Evolutionary conservation across 2,329 filamentous ascomycete genomes (phyloP).

Genomic region (Claviceps purpurea): DNA sequence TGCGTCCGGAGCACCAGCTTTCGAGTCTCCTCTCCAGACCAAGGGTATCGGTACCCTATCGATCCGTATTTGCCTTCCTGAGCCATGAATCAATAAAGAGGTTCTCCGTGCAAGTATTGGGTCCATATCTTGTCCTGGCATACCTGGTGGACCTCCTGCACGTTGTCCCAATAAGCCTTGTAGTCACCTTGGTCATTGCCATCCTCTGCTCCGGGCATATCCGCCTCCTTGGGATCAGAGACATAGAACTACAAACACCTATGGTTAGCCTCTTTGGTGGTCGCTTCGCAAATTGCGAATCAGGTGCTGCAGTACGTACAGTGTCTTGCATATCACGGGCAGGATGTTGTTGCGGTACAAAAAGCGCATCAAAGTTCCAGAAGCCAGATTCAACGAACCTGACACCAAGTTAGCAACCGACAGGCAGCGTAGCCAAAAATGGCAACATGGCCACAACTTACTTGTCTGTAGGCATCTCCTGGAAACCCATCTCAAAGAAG

Average conservation of each 20-base stretch:
- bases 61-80: constrained; percentile 77
- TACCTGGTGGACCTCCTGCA: constrained; percentile 67
- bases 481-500: constrained; percentile 98
- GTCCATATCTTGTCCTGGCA: background rate
- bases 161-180: constrained; percentile 76
- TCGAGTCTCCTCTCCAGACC: constrained; percentile 75
- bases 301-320: constrained; percentile 1
- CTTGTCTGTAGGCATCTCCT: constrained; percentile 91
- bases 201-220: constrained; percentile 39
- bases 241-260: constrained; percentile 58
- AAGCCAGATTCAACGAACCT: constrained; percentile 85
- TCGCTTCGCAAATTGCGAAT: background rate
- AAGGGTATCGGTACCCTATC: constrained; percentile 92
- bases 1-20: constrained; percentile 84
- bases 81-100: background rate
- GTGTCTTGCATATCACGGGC: constrained; percentile 96
- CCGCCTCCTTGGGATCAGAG: constrained; percentile 69
- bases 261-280: background rate
- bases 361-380: constrained; percentile 96
- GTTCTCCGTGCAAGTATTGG: background rate
- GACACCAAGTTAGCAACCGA: background rate
- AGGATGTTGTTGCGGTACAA: constrained; percentile 89
- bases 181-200: constrained; percentile 50
- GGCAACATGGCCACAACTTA: background rate
- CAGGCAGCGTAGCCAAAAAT: too few species aligned